A percentile compares a stretch with the other conserved stretches of the same genome.
phyloP scores from a whole-genome alignment of 164 flowering plant genomes.

The Taxillus chinensis region DNA sequence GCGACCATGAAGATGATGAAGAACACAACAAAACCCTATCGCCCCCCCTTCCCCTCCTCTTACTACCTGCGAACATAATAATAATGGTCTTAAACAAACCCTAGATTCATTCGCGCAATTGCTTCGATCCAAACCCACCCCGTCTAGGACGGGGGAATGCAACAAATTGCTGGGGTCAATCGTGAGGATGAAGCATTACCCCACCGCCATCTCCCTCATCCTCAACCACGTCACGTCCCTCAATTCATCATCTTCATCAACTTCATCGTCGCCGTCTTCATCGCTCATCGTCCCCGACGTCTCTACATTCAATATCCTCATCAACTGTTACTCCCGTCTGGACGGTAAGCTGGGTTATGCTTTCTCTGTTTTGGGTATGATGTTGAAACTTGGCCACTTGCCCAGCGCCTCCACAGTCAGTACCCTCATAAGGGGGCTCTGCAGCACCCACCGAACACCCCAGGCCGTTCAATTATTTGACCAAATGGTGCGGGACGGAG shows the following conservation, averaged over 20 bases:
- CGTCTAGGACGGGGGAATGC: background rate
- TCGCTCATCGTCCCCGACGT: background rate
- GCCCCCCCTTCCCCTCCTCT: no score
- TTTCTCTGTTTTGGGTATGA: background rate
- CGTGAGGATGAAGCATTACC: background rate
- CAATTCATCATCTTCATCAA: no score
- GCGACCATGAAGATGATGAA: no score
- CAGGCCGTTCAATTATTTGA: conserved; percentile 3
- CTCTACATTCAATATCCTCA: background rate
- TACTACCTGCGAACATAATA: no score
- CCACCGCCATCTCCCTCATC: background rate
- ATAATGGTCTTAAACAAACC: background rate
- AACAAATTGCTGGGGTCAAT: background rate
- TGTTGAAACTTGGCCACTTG: background rate
- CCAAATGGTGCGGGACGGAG: conserved; percentile 9
- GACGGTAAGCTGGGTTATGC: background rate
- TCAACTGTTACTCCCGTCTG: background rate
- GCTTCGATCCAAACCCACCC: background rate
- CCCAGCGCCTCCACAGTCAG: background rate
- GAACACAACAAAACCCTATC: no score
- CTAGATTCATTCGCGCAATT: background rate
- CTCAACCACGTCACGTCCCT: no score
- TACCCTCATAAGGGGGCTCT: background rate
- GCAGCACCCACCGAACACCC: no score
- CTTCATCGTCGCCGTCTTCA: background rate